phyloP scores from a whole-genome alignment of 192 early-diverging fungal genomes.

The Backusella mclennaniae region DNA sequence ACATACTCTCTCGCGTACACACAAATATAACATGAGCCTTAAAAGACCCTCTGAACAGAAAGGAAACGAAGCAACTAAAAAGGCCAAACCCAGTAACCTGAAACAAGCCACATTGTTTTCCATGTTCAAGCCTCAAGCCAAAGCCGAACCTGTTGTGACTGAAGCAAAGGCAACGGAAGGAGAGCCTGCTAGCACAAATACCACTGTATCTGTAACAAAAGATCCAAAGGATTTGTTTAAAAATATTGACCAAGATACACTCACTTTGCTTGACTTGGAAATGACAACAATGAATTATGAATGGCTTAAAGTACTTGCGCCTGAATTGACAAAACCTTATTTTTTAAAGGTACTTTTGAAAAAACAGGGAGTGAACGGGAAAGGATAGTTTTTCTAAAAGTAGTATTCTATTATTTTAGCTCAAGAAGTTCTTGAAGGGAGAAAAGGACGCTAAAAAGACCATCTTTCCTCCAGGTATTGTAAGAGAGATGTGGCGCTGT shows the following conservation, averaged over 20 bases:
- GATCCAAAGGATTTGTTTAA: neutral
- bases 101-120: slow-evolving; percentile 18
- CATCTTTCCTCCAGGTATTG: slow-evolving; percentile 68
- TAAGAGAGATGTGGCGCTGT: neutral
- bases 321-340: slow-evolving; percentile 61
- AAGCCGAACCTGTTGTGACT: neutral
- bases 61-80: neutral
- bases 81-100: neutral
- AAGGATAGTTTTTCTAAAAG: neutral
- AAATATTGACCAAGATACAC: slow-evolving; percentile 24
- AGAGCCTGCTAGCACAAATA: neutral
- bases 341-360: slow-evolving; percentile 49
- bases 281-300: slow-evolving; percentile 67
- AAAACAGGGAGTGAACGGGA: neutral
- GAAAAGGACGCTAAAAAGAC: slow-evolving; percentile 51
- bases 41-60: neutral
- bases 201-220: neutral
- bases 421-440: slow-evolving; percentile 67
- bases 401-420: slow-evolving; percentile 23
- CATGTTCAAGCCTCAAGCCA: slow-evolving; percentile 23
- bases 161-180: neutral
- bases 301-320: slow-evolving; percentile 63
- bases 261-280: slow-evolving; percentile 53
- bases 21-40: neutral
- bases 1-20: neutral